Evolutionary conservation across 192 early-diverging fungal genomes (phyloP), one percentile per base, ranked within the genome.

Genomic region (Cetraspora pellucida): DNA sequence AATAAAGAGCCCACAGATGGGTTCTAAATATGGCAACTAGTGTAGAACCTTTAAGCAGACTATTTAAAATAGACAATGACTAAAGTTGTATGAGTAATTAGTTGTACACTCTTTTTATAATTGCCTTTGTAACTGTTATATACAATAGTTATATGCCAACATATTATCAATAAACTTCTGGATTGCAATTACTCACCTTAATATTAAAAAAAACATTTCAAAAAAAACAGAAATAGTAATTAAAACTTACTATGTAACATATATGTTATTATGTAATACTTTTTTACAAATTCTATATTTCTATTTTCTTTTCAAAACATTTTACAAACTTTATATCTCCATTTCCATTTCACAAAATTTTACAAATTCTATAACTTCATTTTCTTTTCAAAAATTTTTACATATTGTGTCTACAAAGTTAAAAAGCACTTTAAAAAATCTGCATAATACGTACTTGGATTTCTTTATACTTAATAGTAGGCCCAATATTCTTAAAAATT

Each of bases 351-450:
- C 63, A 65, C 3, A 45, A 65, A n/a, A 21, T 43, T 45, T 43
- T 65, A 11, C 60, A 0, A 63, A 63, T 37, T 63, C 30, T 23
- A 63, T 2, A 11, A 37, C 60, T 37, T 30, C 60, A 31, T 63
- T 45, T 65, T 31, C 63, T 44, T 43, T n/a, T 31, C 63, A 65
- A n/a, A 45, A 65, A n/a, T 10, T 43, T 45, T 43, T 65, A 44
- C 63, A 65, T 65, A 65, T 44, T 44, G 63, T 9, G 44, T 65
- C 31, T 8, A 65, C 63, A 65, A 14, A 65, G 25, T 65, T 43
- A 31, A 14, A 65, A 65, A 65, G 19, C 30, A 43, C n/a, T 65
- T 65, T 65, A 65, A 25, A 65, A 65, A 31, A 65, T 65, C 63
- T 4, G 4, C 17, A 21, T 13, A 3, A 65, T 65, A n/a, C n/a